Base-by-base conservation (phyloP, 2,329 filamentous ascomycete genomes). In the Coleophoma crateriformis region DNA sequence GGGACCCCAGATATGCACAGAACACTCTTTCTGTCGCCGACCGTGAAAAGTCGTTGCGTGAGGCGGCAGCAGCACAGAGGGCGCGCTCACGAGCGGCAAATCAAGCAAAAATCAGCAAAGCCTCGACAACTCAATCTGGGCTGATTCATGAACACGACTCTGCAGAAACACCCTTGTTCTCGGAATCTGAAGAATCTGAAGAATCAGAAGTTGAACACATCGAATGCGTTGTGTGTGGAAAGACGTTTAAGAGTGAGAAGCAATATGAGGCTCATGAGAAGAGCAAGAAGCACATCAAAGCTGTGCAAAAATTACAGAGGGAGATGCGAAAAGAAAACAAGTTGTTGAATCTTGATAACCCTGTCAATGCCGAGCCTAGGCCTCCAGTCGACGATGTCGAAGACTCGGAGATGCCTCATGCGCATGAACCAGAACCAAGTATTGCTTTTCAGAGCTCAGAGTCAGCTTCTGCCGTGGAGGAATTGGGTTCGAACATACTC, bases 241-340 rank as follows among this genome's bases (percentile, higher is more conserved):
- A 87, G 57, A 77, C 71, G 0, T 99, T 97, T 70, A 81, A 96
- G 69, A 97, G 91, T 61, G 88, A 95, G 64, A 90, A 90, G 57
- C 92, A 97, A 63, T 90, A 87, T 53, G 84, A 95, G 61, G 85
- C 87, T 3, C 94, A 99, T 61, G 91, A 96, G 70, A 90, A 87
- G 71, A 97, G 92, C 74, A 99, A 96, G 67, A 99, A 97, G 69
- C 94, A 99, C 62, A 69, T 85, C 53, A 97, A 96, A 65, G 86
- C 90, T 2, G 78, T 96, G 7, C 85, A 91, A 57, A 81, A 90
- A 53, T 69, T 99, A 37, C 83, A 82, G 60, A 78, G 81, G 61
- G 85, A 94, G 65, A 95, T 99, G 90, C 81, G 78, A 58, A 83
- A 85, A 58, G 88, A 99, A 61, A 86, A 91, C 60, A 73, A 75